Evolutionary conservation across 192 early-diverging fungal genomes (phyloP).

Genomic region (Piromyces finnis): DNA sequence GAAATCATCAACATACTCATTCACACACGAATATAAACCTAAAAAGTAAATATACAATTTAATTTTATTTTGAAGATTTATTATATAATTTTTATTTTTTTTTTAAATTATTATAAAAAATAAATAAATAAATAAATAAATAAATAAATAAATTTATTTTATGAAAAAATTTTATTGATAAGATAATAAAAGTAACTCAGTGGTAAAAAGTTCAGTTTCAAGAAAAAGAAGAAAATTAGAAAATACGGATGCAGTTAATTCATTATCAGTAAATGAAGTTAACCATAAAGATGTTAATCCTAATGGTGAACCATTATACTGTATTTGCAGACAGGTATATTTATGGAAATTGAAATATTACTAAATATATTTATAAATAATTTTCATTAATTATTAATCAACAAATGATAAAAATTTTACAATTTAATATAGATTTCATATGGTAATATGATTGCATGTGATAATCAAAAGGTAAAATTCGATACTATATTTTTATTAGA

Average conservation of each 20-base stretch:
- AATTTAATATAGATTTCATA: conserved; percentile 51
- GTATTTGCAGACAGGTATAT: neutral
- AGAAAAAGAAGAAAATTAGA: neutral
- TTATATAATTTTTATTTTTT: too few species aligned
- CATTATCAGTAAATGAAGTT: neutral
- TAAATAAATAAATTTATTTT: too few species aligned
- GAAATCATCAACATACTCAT: neutral
- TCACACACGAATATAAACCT: neutral
- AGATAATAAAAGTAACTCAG: neutral
- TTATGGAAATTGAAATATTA: too few species aligned
- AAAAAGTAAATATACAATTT: neutral
- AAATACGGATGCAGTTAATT: neutral
- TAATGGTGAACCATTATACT: neutral
- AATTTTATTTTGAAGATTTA: too few species aligned
- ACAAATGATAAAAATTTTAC: too few species aligned
- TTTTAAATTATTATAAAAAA: too few species aligned
- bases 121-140: too few species aligned
- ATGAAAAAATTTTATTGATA: too few species aligned
- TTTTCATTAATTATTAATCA: too few species aligned
- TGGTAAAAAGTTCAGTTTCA: neutral
- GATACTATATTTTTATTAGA: too few species aligned
- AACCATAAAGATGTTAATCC: neutral
- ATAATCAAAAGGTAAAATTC: conserved; percentile 50
- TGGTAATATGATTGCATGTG: conserved; percentile 95
- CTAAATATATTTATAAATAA: too few species aligned